These are phyloP conservation scores for Phyllosticta citribraziliensis DNA, from an alignment of 2,329 filamentous ascomycete genomes.

Conservation along the genomic window DNA sequence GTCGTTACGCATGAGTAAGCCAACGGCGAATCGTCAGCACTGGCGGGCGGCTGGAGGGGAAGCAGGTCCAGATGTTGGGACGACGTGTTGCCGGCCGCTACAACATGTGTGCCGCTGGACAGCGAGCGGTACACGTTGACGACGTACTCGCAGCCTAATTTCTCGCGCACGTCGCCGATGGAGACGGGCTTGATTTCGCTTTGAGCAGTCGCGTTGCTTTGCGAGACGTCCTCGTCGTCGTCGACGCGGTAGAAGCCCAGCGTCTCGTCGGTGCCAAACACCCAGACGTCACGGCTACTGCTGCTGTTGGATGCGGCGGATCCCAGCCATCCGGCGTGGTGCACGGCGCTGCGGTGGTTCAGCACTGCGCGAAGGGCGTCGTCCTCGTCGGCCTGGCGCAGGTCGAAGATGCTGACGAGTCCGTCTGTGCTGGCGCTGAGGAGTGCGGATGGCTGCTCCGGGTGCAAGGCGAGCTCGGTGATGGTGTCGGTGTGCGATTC, in stretches of 20 bases:
- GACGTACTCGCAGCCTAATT: slow-evolving; percentile 64
- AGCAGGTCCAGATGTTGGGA: slow-evolving; percentile 30
- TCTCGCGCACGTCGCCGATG: slow-evolving; percentile 60
- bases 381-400: slow-evolving; percentile 54
- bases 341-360: slow-evolving; percentile 66
- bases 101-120: slow-evolving; percentile 42
- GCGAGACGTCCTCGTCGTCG: slow-evolving; percentile 48
- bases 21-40: slow-evolving; percentile 13
- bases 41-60: slow-evolving; percentile 17
- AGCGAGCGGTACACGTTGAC: slow-evolving; percentile 54
- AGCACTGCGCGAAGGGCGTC: slow-evolving; percentile 69
- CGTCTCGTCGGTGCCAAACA: slow-evolving; percentile 68
- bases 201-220: not conserved
- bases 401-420: slow-evolving; percentile 68
- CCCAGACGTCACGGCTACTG: slow-evolving; percentile 42
- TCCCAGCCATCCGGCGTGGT: slow-evolving; percentile 54
- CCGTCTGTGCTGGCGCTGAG: slow-evolving; percentile 73
- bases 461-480: slow-evolving; percentile 53
- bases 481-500: slow-evolving; percentile 49
- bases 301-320: slow-evolving; percentile 36
- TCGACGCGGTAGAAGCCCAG: slow-evolving; percentile 63
- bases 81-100: slow-evolving; percentile 61
- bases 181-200: slow-evolving; percentile 32
- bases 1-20: slow-evolving; percentile 21
- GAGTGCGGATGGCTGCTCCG: slow-evolving; percentile 49